Percentiles rank a stretch among this genome's conserved stretches.
Conservation (phyloP, 306 rosid genomes). For the Macrotyloma uniflorum region DNA sequence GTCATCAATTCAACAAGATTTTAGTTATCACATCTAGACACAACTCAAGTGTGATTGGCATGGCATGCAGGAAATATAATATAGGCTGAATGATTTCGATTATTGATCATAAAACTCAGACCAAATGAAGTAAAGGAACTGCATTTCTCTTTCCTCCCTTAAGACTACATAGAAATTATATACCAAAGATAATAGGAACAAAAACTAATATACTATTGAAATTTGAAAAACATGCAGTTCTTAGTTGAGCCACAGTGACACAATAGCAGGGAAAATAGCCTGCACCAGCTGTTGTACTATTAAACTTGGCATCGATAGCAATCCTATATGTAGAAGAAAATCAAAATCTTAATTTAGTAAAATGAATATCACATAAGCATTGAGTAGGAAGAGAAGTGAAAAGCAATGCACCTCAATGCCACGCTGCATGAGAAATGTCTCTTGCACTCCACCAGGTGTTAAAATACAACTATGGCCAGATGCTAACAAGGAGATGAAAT, state of each 20-base stretch:
- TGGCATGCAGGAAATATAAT: constrained; percentile 12
- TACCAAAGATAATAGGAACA: neutral
- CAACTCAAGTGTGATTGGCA: constrained; percentile 8
- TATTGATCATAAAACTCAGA: constrained; percentile 32
- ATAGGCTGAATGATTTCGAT: constrained; percentile 1
- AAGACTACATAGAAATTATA: constrained; percentile 7
- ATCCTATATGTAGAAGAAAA: constrained; percentile 22
- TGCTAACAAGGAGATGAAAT: constrained; percentile 58
- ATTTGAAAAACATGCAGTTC: constrained; percentile 16
- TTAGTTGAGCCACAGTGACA: constrained; percentile 8
- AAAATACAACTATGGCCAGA: constrained; percentile 82
- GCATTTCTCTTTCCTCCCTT: constrained; percentile 14
- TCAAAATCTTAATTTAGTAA: constrained; percentile 14
- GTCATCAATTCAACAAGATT: constrained; percentile 12
- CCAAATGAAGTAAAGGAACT: constrained; percentile 13
- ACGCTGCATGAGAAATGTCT: constrained; percentile 76
- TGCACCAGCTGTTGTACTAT: neutral
- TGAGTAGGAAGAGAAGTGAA: constrained; percentile 28
- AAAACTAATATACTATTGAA: constrained; percentile 1
- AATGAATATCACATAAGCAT: constrained; percentile 18
- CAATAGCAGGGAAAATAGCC: constrained; percentile 6
- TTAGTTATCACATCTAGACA: neutral
- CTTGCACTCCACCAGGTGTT: constrained; percentile 98
- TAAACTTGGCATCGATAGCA: constrained; percentile 14
- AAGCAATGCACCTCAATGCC: constrained; percentile 71